Conservation (phyloP, 2,329 filamentous ascomycete genomes). For the Pestalotiopsis sp. region DNA sequence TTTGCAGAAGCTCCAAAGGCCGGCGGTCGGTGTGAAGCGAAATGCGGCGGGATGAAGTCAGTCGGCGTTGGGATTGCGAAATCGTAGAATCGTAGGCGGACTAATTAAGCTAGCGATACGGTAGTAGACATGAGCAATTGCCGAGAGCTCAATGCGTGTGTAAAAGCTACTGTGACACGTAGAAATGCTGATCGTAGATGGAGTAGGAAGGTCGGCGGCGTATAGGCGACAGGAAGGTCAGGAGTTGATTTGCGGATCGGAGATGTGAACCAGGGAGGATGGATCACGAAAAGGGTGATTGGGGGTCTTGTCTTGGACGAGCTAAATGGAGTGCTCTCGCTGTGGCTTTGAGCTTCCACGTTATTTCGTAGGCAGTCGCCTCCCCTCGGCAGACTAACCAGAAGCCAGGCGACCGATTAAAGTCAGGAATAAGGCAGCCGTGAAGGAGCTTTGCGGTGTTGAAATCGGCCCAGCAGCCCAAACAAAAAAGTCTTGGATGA, state of each 20-base stretch:
- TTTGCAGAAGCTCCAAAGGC: not conserved
- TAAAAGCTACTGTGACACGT: not conserved
- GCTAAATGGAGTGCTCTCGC: not conserved
- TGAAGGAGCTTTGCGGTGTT: not conserved
- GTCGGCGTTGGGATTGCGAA: not conserved
- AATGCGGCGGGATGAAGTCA: not conserved
- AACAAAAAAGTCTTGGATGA: not conserved
- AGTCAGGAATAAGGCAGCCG: not conserved
- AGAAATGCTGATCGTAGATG: constrained; percentile 8
- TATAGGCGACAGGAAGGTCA: not conserved
- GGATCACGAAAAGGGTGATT: not conserved
- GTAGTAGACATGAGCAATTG: not conserved
- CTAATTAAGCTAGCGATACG: not conserved
- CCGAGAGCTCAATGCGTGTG: not conserved
- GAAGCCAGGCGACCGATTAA: not conserved
- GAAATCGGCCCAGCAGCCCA: too few species aligned
- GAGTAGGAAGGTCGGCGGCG: not conserved
- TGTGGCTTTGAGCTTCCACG: not conserved
- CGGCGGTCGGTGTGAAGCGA: not conserved
- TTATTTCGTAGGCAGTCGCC: not conserved
- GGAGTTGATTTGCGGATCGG: constrained; percentile 2
- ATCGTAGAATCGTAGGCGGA: not conserved
- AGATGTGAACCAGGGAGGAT: not conserved
- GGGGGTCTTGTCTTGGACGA: not conserved
- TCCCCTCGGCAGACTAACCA: not conserved